A percentile compares a stretch with the other conserved stretches of the same genome.
Evolutionary conservation across 805 yeast species (phyloP).

Genomic region (Candida khao-thaluensis): DNA sequence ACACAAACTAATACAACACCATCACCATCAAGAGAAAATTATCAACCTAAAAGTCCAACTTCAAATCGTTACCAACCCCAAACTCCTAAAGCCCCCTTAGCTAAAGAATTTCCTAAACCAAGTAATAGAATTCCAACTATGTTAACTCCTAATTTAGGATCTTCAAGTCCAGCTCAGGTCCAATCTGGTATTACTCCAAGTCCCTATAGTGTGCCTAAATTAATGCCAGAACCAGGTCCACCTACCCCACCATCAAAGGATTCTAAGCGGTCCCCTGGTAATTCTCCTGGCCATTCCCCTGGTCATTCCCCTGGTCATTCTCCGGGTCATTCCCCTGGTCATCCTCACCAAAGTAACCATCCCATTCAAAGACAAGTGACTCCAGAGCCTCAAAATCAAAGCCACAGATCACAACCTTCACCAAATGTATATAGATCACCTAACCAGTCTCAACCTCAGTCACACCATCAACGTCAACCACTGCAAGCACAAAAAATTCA

Average conservation of each 20-base stretch:
- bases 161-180: too few relatives aligned
- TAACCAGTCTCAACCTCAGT: too few relatives aligned
- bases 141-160: constrained; percentile 6
- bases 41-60: too few relatives aligned
- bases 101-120: constrained; percentile 3
- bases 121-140: constrained; percentile 9
- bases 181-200: too few relatives aligned
- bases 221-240: constrained; percentile 2
- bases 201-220: constrained; percentile 1
- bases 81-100: background rate
- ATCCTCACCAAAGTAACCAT: background rate
- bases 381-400: too few relatives aligned
- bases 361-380: constrained; percentile 3
- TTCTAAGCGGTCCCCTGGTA: too few relatives aligned
- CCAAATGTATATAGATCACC: background rate
- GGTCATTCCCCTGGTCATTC: background rate
- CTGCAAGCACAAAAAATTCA: background rate
- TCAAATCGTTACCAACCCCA: constrained; percentile 2
- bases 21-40: too few relatives aligned
- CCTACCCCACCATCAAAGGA: constrained; percentile 8
- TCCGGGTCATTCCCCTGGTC: background rate
- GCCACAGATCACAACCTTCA: too few relatives aligned
- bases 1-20: too few relatives aligned
- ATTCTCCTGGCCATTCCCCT: too few relatives aligned
- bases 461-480: background rate